Base-by-base conservation (phyloP, 2,329 filamentous ascomycete species). In the Ophiostoma perfectum region DNA sequence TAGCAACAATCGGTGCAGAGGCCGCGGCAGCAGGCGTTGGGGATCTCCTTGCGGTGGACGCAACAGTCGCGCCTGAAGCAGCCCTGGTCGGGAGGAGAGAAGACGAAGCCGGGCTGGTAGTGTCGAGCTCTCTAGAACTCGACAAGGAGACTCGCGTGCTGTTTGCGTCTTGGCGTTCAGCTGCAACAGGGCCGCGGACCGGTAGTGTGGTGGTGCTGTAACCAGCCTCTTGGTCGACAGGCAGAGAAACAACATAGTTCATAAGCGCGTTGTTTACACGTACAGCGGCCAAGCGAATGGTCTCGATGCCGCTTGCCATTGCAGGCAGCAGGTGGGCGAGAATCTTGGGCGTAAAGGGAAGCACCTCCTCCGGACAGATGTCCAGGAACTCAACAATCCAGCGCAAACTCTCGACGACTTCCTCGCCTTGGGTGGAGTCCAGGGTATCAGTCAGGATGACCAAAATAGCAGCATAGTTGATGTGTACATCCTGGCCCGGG, bases 381-480 rank as follows among this genome's bases (percentile, higher is more conserved):
- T 98, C 93, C 73, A 99, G 90, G 76, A 99, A 97, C 70, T 90
- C 91, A 72, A 97, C 93, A 72, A 99, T 93, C 95, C 95, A 99
- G 71, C 92, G 87, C 41, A 99, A 82, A 3, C 93, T 93, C 67
- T 96, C 96, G 52, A 97, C 83, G 72, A 96, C 93, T 75, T 97
- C 92, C 76, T 98, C 93, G 27, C 67, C 90, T 73, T 90, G 81
- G 3, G 91, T 90, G 18, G 92, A 91, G 74, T 96, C 91, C 62
- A 99, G 84, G 71, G 95, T 97, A 12, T 89, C 88, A 2, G 96
- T 93, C 58, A 99, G 80, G 67, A 98, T 99, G 73, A 96, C 91
- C 64, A 99, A 80, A 47, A 99, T 96, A 72, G 90, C 92, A 70
- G 91, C 88, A 78, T 97, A 92, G 78, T 98, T 94, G 71, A 99